A percentile compares a stretch with the other conserved stretches of the same genome.
Evolutionary conservation across 495 filamentous ascomycete genomes (phyloP).

Genomic region (Rostrohypoxylon terebratum): DNA sequence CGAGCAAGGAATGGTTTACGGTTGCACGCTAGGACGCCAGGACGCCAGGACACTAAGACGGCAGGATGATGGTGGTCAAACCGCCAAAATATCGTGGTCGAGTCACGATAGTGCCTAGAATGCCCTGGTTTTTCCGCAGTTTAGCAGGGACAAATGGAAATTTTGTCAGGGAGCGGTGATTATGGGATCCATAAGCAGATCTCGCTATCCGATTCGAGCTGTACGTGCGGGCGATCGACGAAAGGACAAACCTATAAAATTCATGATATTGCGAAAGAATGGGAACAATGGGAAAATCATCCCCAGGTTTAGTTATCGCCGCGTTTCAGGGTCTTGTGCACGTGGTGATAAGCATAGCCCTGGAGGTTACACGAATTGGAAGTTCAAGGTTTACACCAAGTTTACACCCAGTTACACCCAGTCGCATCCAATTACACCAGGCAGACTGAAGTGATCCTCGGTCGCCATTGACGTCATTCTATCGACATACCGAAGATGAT

Average conservation of each 20-base stretch:
- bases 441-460: not conserved
- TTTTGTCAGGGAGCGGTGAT: slow-evolving; percentile 31
- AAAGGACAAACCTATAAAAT: slow-evolving; percentile 21
- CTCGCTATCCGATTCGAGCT: slow-evolving; percentile 32
- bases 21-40: slow-evolving; percentile 4
- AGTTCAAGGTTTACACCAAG: too few relatives aligned
- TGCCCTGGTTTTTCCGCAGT: slow-evolving; percentile 10
- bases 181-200: slow-evolving; percentile 22
- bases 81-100: too few relatives aligned
- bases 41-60: not conserved
- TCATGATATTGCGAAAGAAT: not conserved
- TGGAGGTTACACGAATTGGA: too few relatives aligned
- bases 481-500: not conserved
- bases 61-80: not conserved
- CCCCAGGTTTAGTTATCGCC: slow-evolving; percentile 40
- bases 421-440: too few relatives aligned
- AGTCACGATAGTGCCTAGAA: slow-evolving; percentile 17
- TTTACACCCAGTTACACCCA: too few relatives aligned
- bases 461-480: slow-evolving; percentile 34
- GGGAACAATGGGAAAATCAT: slow-evolving; percentile 39
- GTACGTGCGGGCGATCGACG: slow-evolving; percentile 33
- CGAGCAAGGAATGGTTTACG: not conserved
- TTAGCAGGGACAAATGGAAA: slow-evolving; percentile 17
- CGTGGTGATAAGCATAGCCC: slow-evolving; percentile 50
- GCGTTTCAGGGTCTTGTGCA: slow-evolving; percentile 43